Evolutionary conservation across 192 early-diverging fungal genomes (phyloP).

Genomic region (Podila verticillata): DNA sequence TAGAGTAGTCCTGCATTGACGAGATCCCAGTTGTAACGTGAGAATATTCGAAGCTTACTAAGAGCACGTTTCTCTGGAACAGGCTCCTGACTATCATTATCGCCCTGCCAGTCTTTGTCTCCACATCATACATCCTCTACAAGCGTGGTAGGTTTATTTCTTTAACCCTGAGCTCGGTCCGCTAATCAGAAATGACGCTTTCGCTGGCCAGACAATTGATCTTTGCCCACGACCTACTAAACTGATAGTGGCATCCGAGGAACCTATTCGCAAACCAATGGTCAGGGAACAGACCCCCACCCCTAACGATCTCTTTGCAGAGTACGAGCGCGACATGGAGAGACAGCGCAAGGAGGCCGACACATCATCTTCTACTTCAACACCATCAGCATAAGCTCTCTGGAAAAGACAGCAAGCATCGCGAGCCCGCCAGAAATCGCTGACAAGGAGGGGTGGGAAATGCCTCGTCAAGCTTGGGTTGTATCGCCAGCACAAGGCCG

Average conservation of each 20-base stretch:
- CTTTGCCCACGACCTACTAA: not conserved
- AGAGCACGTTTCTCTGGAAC: not conserved
- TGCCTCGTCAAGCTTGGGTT: too few species aligned
- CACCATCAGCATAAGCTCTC: constrained; percentile 2
- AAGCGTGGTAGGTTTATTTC: constrained; percentile 23
- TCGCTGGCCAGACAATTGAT: not conserved
- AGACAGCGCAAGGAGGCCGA: not conserved
- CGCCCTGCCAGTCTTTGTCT: constrained; percentile 38
- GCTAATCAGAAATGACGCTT: not conserved
- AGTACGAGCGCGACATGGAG: constrained; percentile 22
- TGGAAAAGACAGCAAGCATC: not conserved
- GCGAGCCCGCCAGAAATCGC: not conserved
- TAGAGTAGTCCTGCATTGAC: not conserved
- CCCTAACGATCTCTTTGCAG: constrained; percentile 28
- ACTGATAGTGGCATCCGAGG: constrained; percentile 22
- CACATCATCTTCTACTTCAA: constrained; percentile 11
- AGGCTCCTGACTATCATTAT: constrained; percentile 45
- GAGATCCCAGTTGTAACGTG: not conserved
- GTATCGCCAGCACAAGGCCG: too few species aligned
- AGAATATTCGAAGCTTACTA: not conserved
- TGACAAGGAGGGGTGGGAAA: too few species aligned
- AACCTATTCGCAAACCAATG: constrained; percentile 2
- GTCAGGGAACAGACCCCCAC: not conserved
- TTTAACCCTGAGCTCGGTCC: too few species aligned
- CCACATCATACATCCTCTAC: constrained; percentile 43